phyloP scores from a whole-genome alignment of 2,329 filamentous ascomycete species.

The Xylaria sp. region DNA sequence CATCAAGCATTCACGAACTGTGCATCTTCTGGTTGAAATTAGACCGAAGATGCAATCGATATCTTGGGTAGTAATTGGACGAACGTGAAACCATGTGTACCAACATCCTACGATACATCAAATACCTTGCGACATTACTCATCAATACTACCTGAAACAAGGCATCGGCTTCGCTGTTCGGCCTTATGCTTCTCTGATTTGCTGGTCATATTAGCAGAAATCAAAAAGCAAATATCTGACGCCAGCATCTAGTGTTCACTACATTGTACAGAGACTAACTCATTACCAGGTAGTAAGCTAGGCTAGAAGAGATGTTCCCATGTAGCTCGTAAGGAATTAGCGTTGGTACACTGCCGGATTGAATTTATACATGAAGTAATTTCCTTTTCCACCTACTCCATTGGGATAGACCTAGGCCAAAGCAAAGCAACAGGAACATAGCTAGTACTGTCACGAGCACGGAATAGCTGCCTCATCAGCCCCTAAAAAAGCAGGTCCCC shows the following conservation, averaged over 20 bases:
- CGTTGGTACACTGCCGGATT: background rate
- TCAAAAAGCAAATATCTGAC: constrained; percentile 9
- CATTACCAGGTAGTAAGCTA: background rate
- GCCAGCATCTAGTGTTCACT: constrained; percentile 22
- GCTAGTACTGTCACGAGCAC: constrained; percentile 12
- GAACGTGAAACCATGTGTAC: constrained; percentile 11
- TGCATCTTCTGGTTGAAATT: background rate
- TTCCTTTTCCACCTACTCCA: constrained; percentile 25
- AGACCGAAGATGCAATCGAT: constrained; percentile 1
- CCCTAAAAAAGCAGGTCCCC: constrained; percentile 25
- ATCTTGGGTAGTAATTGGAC: constrained; percentile 17
- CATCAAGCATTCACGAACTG: background rate
- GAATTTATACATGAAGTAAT: constrained; percentile 1
- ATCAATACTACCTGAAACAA: constrained; percentile 1
- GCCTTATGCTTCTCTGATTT: background rate
- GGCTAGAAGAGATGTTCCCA: constrained; percentile 4
- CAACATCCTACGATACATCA: constrained; percentile 28
- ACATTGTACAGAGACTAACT: background rate
- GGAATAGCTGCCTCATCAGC: background rate
- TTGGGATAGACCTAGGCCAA: constrained; percentile 17
- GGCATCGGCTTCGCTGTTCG: background rate
- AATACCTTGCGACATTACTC: background rate
- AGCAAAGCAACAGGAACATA: background rate
- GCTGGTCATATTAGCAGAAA: background rate
- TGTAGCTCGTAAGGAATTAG: background rate